phyloP scores from a whole-genome alignment of 2,329 filamentous ascomycete genomes.

The Pseudogymnoascus sp. region DNA sequence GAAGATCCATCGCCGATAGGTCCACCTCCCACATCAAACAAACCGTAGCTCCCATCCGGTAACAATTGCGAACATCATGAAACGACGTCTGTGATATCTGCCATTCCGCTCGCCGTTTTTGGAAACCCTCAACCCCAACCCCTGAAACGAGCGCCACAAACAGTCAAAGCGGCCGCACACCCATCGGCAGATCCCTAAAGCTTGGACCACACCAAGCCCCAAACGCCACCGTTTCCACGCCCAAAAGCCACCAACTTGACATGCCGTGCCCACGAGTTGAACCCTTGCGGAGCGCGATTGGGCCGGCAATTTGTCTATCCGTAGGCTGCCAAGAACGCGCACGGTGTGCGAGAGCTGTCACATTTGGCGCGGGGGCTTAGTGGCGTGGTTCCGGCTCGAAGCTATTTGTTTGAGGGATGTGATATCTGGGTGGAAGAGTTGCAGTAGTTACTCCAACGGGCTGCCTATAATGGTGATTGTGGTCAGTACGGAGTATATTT shows the following conservation, averaged over 20 bases:
- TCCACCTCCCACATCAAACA: not conserved
- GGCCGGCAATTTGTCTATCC: not conserved
- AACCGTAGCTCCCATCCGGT: not conserved
- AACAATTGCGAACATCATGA: not conserved
- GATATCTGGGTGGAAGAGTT: not conserved
- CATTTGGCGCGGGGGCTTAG: not conserved
- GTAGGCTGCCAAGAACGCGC: not conserved
- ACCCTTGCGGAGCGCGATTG: not conserved
- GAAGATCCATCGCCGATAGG: not conserved
- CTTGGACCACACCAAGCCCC: not conserved
- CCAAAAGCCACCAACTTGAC: not conserved
- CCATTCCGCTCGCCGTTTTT: too few species aligned
- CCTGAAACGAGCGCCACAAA: not conserved
- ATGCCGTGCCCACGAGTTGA: not conserved
- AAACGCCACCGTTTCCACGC: not conserved
- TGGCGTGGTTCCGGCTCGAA: not conserved
- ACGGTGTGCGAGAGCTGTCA: not conserved
- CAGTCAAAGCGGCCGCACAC: not conserved
- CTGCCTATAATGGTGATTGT: not conserved
- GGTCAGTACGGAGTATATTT: not conserved
- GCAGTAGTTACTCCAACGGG: not conserved
- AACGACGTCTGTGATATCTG: not conserved
- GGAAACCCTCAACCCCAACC: not conserved
- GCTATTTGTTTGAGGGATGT: not conserved
- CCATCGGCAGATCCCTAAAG: not conserved